Evolutionary conservation across 805 yeast genomes (phyloP).

Genomic region (Candida peoriensis): DNA sequence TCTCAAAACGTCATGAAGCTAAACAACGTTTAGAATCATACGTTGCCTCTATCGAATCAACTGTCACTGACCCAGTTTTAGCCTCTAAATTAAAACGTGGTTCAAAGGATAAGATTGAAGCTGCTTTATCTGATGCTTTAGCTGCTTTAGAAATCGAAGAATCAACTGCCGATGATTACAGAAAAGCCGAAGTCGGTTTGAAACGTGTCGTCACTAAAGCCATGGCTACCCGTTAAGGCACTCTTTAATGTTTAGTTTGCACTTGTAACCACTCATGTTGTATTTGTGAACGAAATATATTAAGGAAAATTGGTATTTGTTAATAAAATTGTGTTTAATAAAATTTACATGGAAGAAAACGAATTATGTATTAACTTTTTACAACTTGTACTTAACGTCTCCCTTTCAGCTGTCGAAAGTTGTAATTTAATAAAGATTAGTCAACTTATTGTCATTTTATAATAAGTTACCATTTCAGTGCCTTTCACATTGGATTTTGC

Average conservation of each 20-base stretch:
- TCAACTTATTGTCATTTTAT: too few species aligned
- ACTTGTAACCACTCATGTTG: neutral
- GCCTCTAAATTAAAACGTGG: constrained; percentile 97
- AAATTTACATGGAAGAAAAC: too few species aligned
- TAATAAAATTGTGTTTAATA: constrained; percentile 1
- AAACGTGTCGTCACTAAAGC: constrained; percentile 99
- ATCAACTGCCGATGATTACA: constrained; percentile 91
- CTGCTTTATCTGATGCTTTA: constrained; percentile 96
- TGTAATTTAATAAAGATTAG: too few species aligned
- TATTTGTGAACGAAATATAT: neutral
- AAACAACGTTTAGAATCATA: constrained; percentile 98
- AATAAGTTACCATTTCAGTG: too few species aligned
- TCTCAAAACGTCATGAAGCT: constrained; percentile 99
- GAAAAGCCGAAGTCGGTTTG: constrained; percentile 98
- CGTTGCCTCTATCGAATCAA: constrained; percentile 92
- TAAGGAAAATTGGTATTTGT: constrained; percentile 1
- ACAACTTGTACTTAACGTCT: too few species aligned
- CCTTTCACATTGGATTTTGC: too few species aligned
- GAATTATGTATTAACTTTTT: too few species aligned
- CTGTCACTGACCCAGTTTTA: constrained; percentile 97
- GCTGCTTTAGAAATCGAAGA: constrained; percentile 97
- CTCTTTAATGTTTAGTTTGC: neutral
- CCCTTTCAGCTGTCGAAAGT: too few species aligned
- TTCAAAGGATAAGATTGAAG: constrained; percentile 95
- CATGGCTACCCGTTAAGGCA: constrained; percentile 93